Evolutionary conservation across 1,284 basidiomycete genomes (phyloP).

Genomic region (Cronartium ribicola): DNA sequence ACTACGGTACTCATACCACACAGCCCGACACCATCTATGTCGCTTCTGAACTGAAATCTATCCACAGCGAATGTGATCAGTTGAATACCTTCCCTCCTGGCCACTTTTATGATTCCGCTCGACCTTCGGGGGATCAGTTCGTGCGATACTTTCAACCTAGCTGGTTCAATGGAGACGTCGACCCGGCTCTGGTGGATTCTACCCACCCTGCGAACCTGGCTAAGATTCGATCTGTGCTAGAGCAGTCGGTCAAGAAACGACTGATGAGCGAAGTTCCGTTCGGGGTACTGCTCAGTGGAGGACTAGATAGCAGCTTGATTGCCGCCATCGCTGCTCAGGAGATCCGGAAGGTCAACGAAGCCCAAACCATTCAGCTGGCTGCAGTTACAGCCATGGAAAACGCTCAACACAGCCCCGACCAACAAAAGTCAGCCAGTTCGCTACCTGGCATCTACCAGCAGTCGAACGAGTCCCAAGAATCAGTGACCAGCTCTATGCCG

Average conservation of each 20-base stretch:
- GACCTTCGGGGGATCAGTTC: conserved; percentile 63
- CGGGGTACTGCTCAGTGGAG: conserved; percentile 91
- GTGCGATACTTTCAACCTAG: conserved; percentile 76
- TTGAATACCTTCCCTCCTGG: conserved; percentile 96
- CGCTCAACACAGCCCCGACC: conserved; percentile 19
- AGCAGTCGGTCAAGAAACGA: conserved; percentile 88
- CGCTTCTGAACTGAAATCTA: conserved; percentile 90
- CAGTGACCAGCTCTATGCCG: conserved; percentile 42
- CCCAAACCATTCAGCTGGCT: conserved; percentile 58
- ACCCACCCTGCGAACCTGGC: conserved; percentile 66
- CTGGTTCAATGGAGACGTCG: conserved; percentile 76
- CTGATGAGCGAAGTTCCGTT: conserved; percentile 99
- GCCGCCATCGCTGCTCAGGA: conserved; percentile 94
- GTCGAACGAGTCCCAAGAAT: conserved; percentile 27
- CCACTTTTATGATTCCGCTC: conserved; percentile 74
- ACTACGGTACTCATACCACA: conserved; percentile 87
- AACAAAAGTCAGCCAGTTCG: conserved; percentile 5
- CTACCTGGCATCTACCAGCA: conserved; percentile 30
- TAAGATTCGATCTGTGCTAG: conserved; percentile 72
- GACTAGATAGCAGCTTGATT: conserved; percentile 92
- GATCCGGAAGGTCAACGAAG: conserved; percentile 82
- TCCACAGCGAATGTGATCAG: conserved; percentile 88
- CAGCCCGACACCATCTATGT: conserved; percentile 83
- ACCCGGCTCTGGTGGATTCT: conserved; percentile 61
- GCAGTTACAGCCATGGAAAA: conserved; percentile 6